Percentiles rank a stretch among this genome's conserved stretches.
These are phyloP conservation scores for Krasilnikovozyma curviuscula DNA, from an alignment of 768 basidiomycete species.

Conservation along the genomic window DNA sequence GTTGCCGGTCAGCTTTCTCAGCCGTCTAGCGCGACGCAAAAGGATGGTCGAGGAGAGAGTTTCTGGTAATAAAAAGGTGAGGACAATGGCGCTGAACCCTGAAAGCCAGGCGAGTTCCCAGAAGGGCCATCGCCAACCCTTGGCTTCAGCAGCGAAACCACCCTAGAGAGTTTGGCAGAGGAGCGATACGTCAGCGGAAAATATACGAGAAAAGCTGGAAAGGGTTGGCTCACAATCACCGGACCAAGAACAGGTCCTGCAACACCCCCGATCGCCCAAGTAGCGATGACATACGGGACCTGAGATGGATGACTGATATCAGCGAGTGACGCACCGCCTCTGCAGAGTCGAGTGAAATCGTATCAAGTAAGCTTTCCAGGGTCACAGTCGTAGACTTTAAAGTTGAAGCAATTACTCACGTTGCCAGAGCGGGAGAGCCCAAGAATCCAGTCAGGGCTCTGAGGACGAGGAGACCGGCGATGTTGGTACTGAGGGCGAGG, in stretches of 20 bases:
- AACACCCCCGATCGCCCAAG: conserved; percentile 20
- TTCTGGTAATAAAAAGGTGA: conserved; percentile 26
- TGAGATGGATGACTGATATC: conserved; percentile 21
- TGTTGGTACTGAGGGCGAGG: conserved; percentile 19
- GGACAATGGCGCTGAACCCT: too few species aligned
- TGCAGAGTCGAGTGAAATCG: too few species aligned
- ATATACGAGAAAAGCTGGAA: too few species aligned
- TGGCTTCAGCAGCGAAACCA: conserved; percentile 23
- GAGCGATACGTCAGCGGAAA: too few species aligned
- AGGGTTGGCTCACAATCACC: too few species aligned
- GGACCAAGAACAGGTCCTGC: conserved; percentile 24
- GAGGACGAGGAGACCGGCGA: conserved; percentile 23
- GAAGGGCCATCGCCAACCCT: conserved; percentile 27
- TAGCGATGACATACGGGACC: conserved; percentile 21
- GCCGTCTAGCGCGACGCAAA: conserved; percentile 24
- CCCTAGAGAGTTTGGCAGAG: too few species aligned
- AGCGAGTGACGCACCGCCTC: conserved; percentile 21
- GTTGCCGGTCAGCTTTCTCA: conserved; percentile 28
- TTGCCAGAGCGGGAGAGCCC: conserved; percentile 26
- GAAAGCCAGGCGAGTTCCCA: conserved; percentile 25
- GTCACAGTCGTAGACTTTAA: too few species aligned
- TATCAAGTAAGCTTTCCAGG: too few species aligned
- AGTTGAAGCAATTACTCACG: too few species aligned
- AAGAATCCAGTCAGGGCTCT: conserved; percentile 26
- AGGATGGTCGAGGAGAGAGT: conserved; percentile 26